These are phyloP conservation scores for Psilocybe sp. DNA, from an alignment of 768 basidiomycete genomes.

Conservation along the genomic window DNA sequence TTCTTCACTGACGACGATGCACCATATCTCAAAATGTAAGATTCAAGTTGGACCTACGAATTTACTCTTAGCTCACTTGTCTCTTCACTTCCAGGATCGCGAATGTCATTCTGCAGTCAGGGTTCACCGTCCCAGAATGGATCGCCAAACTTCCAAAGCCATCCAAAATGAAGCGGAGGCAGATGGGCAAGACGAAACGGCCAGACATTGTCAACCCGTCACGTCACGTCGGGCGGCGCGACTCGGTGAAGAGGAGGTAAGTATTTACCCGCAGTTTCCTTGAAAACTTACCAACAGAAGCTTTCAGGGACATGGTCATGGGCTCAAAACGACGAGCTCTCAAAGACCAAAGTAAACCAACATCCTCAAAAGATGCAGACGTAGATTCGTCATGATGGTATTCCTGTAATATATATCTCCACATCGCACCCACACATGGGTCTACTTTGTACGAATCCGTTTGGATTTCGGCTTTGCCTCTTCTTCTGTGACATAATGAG, in stretches of 20 bases:
- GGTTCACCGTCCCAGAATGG: constrained; percentile 90
- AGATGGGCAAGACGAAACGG: constrained; percentile 84
- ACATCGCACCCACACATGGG: neutral
- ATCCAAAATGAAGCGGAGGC: constrained; percentile 79
- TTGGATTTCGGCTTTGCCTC: constrained; percentile 29
- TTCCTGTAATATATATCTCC: neutral
- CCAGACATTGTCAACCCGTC: constrained; percentile 73
- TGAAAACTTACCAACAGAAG: constrained; percentile 3
- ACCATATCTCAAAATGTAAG: constrained; percentile 86
- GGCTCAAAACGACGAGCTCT: constrained; percentile 66
- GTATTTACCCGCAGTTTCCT: neutral
- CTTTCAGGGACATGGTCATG: constrained; percentile 70
- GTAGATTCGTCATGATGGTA: constrained; percentile 1
- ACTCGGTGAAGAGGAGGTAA: constrained; percentile 73
- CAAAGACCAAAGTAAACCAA: constrained; percentile 9
- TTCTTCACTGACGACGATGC: constrained; percentile 95
- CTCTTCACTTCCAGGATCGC: constrained; percentile 61
- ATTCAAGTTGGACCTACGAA: constrained; percentile 1
- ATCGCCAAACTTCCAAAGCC: constrained; percentile 94
- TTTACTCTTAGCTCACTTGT: constrained; percentile 5
- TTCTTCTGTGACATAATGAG: constrained; percentile 30
- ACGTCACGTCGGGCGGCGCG: constrained; percentile 61
- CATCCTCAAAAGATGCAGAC: constrained; percentile 25
- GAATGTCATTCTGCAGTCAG: constrained; percentile 92
- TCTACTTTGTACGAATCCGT: constrained; percentile 33